A percentile compares a stretch with the other conserved stretches of the same genome.
These are phyloP conservation scores for Eucalyptus decipiens DNA, from an alignment of 345 rosid species.

Conservation along the genomic window DNA sequence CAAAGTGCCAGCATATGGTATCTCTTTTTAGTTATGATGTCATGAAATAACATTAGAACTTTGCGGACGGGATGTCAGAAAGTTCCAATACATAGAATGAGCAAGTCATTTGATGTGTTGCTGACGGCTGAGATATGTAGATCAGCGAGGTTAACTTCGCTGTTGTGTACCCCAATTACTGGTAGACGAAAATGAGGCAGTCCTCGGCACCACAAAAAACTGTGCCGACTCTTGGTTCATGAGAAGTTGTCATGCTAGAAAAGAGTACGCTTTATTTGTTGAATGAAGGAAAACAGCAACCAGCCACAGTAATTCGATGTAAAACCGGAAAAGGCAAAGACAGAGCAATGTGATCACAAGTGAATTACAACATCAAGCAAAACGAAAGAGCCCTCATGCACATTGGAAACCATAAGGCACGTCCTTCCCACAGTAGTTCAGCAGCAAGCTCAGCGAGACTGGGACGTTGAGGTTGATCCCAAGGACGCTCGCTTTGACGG, in stretches of 20 bases:
- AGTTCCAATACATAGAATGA: background rate
- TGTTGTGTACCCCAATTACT: background rate
- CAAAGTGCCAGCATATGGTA: background rate
- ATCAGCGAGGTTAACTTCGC: background rate
- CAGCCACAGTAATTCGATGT: background rate
- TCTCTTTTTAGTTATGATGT: background rate
- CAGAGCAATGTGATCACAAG: background rate
- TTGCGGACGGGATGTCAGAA: background rate
- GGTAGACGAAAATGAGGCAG: background rate
- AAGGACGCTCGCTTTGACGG: slow-evolving; percentile 50
- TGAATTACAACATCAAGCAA: background rate
- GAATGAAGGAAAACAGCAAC: background rate
- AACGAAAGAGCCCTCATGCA: background rate
- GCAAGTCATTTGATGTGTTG: background rate
- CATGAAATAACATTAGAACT: background rate
- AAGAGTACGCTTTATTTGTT: background rate
- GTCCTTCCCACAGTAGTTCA: slow-evolving; percentile 54
- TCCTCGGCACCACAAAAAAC: background rate
- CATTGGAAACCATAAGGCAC: slow-evolving; percentile 63
- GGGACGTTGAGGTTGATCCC: slow-evolving; percentile 50
- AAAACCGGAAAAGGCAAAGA: background rate
- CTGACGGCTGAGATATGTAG: background rate
- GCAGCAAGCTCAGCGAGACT: slow-evolving; percentile 41
- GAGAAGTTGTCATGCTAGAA: background rate
- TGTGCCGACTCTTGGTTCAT: background rate